Conservation (phyloP, 768 basidiomycete genomes). For the Panellus pusillus region DNA sequence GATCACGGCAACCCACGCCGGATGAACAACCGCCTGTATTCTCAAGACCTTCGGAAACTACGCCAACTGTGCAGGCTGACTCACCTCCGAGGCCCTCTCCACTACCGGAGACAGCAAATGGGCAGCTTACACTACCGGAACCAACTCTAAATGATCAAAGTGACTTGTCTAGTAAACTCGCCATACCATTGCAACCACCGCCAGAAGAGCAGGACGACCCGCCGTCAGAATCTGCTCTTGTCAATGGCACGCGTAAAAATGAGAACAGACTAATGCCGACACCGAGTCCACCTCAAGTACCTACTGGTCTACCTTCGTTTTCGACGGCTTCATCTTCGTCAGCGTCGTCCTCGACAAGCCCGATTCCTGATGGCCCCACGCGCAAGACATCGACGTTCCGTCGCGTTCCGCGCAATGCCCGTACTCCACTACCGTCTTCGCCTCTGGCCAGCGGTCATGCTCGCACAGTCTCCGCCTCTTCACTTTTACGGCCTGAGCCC, state of each 20-base stretch:
- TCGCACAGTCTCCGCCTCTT: slow-evolving; percentile 27
- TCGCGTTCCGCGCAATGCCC: slow-evolving; percentile 43
- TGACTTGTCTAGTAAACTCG: too few species aligned
- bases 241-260: too few species aligned
- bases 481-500: slow-evolving; percentile 4
- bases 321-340: not conserved
- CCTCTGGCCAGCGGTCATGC: slow-evolving; percentile 31
- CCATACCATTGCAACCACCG: too few species aligned
- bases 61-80: not conserved
- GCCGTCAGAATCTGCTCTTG: too few species aligned
- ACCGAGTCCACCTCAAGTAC: slow-evolving; percentile 15
- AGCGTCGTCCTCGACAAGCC: not conserved
- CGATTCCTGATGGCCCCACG: slow-evolving; percentile 1
- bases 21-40: not conserved
- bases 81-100: too few species aligned
- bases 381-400: slow-evolving; percentile 54
- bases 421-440: slow-evolving; percentile 33
- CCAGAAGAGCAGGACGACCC: not conserved
- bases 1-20: slow-evolving; percentile 4
- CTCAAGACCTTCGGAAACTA: not conserved
- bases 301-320: too few species aligned
- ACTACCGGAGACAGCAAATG: too few species aligned
- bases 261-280: not conserved
- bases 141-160: not conserved
- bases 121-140: not conserved